phyloP scores from a whole-genome alignment of 805 yeast genomes.

The Sugiyamaella chiloensis region DNA sequence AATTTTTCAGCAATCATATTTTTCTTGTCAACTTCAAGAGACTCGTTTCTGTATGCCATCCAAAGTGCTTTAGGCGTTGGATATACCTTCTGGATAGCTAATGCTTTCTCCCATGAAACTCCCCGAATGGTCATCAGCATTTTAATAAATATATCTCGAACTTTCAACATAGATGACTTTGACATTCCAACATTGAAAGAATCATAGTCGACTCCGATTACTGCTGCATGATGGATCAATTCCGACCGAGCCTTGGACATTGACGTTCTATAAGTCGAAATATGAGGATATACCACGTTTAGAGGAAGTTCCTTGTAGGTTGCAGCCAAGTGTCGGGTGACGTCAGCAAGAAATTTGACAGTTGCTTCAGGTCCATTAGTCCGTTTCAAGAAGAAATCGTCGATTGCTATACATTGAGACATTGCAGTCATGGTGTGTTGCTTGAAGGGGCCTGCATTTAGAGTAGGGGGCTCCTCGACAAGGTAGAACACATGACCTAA shows the following conservation, averaged over 20 bases:
- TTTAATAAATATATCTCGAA: constrained; percentile 68
- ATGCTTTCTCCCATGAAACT: constrained; percentile 79
- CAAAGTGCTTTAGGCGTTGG: constrained; percentile 68
- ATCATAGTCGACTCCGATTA: constrained; percentile 43
- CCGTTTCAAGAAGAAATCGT: constrained; percentile 63
- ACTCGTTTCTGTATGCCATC: constrained; percentile 39
- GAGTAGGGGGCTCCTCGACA: constrained; percentile 66
- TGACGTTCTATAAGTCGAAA: constrained; percentile 51
- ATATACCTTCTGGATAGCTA: constrained; percentile 64
- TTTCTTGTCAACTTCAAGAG: constrained; percentile 34
- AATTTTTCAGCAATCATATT: constrained; percentile 35
- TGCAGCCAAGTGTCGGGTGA: constrained; percentile 45
- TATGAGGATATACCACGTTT: constrained; percentile 46
- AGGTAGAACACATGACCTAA: constrained; percentile 67
- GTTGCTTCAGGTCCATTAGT: constrained; percentile 76
- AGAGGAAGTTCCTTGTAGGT: constrained; percentile 38
- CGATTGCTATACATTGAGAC: constrained; percentile 61
- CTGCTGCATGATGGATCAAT: neutral
- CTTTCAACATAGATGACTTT: constrained; percentile 66
- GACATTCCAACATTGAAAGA: constrained; percentile 66
- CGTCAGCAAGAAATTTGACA: constrained; percentile 50
- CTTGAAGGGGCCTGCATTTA: constrained; percentile 35
- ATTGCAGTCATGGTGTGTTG: constrained; percentile 76
- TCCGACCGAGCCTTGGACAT: constrained; percentile 24
- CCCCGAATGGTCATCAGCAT: constrained; percentile 82